Evolutionary conservation across 1,284 basidiomycete genomes (phyloP).

Genomic region (Ustilago tritici): DNA sequence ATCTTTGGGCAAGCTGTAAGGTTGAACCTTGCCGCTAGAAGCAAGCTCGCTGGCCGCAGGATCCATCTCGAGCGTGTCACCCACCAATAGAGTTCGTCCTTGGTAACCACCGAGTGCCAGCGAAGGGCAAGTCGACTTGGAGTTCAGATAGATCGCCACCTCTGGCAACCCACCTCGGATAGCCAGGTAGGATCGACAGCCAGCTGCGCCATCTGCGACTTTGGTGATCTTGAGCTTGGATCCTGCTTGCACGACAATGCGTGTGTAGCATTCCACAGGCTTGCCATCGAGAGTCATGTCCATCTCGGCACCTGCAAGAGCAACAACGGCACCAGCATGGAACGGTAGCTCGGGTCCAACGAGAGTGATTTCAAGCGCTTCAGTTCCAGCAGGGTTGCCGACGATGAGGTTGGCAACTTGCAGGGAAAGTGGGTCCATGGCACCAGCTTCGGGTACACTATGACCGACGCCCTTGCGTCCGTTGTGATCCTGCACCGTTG

Average conservation of each 20-base stretch:
- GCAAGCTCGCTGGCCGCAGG: constrained; percentile 9
- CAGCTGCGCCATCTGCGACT: constrained; percentile 58
- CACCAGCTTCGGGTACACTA: constrained; percentile 78
- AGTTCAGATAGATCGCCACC: constrained; percentile 75
- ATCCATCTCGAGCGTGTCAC: constrained; percentile 56
- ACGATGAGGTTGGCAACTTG: constrained; percentile 76
- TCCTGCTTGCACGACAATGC: constrained; percentile 72
- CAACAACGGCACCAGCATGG: constrained; percentile 72
- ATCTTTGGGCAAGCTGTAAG: constrained; percentile 4
- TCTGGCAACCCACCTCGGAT: constrained; percentile 77
- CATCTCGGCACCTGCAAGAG: constrained; percentile 75
- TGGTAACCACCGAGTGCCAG: constrained; percentile 68
- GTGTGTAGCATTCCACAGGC: constrained; percentile 73
- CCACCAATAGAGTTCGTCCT: constrained; percentile 73
- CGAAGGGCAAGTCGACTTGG: constrained; percentile 68
- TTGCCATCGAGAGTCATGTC: constrained; percentile 72
- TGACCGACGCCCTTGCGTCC: constrained; percentile 74
- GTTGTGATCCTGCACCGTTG: constrained; percentile 76
- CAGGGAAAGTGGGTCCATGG: constrained; percentile 77
- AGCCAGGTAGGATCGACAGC: constrained; percentile 76
- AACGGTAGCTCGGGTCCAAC: constrained; percentile 30
- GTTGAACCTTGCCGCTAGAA: constrained; percentile 9
- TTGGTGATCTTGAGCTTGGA: constrained; percentile 72
- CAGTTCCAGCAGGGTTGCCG: constrained; percentile 74
- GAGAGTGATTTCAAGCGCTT: constrained; percentile 75